Percentiles rank a stretch among this genome's conserved stretches.
These are phyloP conservation scores for Carex scoparia DNA, from an alignment of 176 grass and related monocot genomes.

Conservation along the genomic window DNA sequence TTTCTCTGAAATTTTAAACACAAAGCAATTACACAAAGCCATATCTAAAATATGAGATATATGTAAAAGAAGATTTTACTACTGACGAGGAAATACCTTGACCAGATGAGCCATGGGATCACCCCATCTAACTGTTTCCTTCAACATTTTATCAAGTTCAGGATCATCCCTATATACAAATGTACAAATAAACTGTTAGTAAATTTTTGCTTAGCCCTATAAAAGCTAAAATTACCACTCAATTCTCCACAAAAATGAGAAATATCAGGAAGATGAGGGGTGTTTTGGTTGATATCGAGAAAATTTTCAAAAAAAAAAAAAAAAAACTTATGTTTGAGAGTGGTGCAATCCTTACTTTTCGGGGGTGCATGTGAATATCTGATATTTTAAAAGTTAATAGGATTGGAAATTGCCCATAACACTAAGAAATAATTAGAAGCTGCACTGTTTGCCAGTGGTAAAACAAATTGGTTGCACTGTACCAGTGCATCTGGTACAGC, in stretches of 20 bases:
- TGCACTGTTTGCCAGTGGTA: neutral
- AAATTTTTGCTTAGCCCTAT: neutral
- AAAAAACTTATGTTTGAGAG: neutral
- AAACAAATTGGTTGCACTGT: neutral
- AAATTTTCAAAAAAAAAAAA: neutral
- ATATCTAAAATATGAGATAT: neutral
- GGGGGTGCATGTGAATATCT: neutral
- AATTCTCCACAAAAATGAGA: neutral
- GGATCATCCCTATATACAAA: constrained; percentile 66
- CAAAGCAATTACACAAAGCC: neutral
- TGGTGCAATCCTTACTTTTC: neutral
- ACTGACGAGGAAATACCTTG: constrained; percentile 46
- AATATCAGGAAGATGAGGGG: neutral
- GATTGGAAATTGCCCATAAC: neutral
- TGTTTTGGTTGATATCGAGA: no score
- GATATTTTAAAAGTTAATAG: neutral
- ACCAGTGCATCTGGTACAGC: neutral
- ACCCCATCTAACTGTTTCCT: constrained; percentile 79
- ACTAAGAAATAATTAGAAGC: neutral
- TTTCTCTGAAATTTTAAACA: constrained; percentile 41
- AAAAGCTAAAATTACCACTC: neutral
- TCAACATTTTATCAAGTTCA: constrained; percentile 80
- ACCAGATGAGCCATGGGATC: constrained; percentile 98
- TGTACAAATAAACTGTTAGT: neutral
- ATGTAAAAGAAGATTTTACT: constrained; percentile 20